Evolutionary conservation across 768 basidiomycete genomes (phyloP), one percentile per base, ranked within the genome.

Genomic region (Rossbeevera mucosa): DNA sequence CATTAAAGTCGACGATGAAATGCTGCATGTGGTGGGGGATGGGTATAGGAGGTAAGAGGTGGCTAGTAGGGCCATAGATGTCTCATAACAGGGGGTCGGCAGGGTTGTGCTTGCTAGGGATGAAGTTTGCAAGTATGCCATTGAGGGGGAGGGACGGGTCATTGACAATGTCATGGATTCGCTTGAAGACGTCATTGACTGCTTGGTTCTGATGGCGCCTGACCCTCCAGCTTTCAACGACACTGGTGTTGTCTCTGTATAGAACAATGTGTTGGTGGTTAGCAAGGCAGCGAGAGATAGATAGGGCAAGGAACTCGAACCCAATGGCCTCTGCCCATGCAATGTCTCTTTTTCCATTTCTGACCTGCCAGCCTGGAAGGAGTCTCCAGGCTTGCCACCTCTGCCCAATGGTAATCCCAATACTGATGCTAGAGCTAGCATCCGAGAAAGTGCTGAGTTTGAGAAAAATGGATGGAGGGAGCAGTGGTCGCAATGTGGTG

Each of bases 321-420:
- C 48, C 46, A 6, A 65, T 14, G 1, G 58, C 65, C 53, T 66
- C 54, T 0, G 55, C 63, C 63, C 64, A 66, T 1, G 50, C 45
- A 11, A 66, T 66, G 41, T 66, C 63, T 0, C 48, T 4, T 1
- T 48, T 12, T 1, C 33, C 28, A 0, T 18, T 13, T 0, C 2
- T 12, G 0, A 26, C 31, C 3, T 55, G 20, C 64, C 64, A 65
- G 0, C 26, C 49, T 2, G 59, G 47, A 28, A 64, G 5, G 21
- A 61, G 33, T 12, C 41, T 13, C 50, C 54, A 55, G 1, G 47
- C 54, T 8, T 21, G 0, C 50, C 47, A 55, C 0, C 2, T 1
- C 2, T 40, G 0, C 0, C 47, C 20, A 22, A 58, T 51, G 36
- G 24, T 5, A 2, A 59, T 48, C 0, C 30, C 30, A 2, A 31